Evolutionary conservation across 768 basidiomycete genomes (phyloP).

Genomic region (Tubosaeta sp.): DNA sequence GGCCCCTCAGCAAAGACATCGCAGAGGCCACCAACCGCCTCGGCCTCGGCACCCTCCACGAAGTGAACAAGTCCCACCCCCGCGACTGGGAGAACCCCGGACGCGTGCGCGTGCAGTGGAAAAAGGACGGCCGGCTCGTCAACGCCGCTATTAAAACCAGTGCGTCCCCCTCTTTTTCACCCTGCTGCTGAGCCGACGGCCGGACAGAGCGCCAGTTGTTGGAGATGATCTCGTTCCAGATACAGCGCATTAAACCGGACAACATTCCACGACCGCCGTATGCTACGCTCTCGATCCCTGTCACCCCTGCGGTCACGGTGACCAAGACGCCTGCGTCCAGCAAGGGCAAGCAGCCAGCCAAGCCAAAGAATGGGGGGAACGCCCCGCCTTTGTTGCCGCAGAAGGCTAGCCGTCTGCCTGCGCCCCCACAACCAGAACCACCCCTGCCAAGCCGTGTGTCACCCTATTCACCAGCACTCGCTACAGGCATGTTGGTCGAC

Average conservation of each 20-base stretch:
- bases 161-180: conserved; percentile 35
- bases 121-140: conserved; percentile 66
- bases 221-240: conserved; percentile 67
- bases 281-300: conserved; percentile 31
- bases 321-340: conserved; percentile 29
- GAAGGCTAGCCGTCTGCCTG: conserved; percentile 47
- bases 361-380: conserved; percentile 41
- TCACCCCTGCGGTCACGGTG: conserved; percentile 28
- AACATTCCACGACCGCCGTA: conserved; percentile 64
- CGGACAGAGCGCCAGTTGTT: conserved; percentile 74
- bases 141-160: conserved; percentile 73
- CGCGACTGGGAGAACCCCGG: conserved; percentile 99
- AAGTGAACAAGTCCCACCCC: conserved; percentile 88
- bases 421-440: conserved; percentile 74
- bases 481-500: conserved; percentile 74
- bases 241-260: conserved; percentile 72
- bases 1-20: conserved; percentile 93
- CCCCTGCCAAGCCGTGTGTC: conserved; percentile 71
- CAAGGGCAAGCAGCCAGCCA: conserved; percentile 51
- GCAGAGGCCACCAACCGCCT: conserved; percentile 76
- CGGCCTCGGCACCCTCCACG: conserved; percentile 78
- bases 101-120: conserved; percentile 89
- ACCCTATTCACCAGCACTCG: conserved; percentile 73
- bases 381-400: conserved; percentile 24
- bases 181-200: not conserved